Evolutionary conservation across 1,284 basidiomycete genomes (phyloP), one percentile per base, ranked within the genome.

Genomic region (Cryptococcus floricola): DNA sequence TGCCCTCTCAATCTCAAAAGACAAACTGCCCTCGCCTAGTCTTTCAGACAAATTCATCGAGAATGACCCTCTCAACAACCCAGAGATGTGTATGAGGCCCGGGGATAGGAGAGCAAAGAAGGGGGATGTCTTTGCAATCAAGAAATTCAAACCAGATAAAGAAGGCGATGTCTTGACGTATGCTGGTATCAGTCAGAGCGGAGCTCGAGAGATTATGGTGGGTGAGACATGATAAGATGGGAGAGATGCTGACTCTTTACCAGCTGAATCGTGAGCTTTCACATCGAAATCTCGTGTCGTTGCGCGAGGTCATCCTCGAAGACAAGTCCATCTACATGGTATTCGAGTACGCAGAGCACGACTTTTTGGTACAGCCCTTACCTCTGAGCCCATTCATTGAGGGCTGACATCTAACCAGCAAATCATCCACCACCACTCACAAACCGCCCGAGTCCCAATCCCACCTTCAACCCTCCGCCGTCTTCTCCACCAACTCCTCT

Each of bases 131-230:
- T 89, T 92, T 68, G 96, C 95, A 4, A 98, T 98, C 80, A 99
- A 99, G 80, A 99, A 98, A 77, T 98, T 98, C 81, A 99, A 99
- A 75, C 94, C 95, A 0, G 96, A 98, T 80, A 98, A 98, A 75
- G 93, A 96, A 78, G 92, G 92, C 37, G 93, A 96, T 70, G 86
- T 91, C 2, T 79, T 88, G 50, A 91, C 89, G 1, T 98, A 97
- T 74, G 96, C 93, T 8, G 96, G 96, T 5, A 95, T 99, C 69
- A 95, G 91, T 70, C 96, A 98, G 79, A 94, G 90, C 76, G 96
- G 94, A 16, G 61, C 58, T 42, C 54, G 61, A 46, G 61, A 62
- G 43, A 62, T 62, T 28, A 54, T 62, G 61, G 61, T 59, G 39
- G 46, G 57, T 50, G 16, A 19, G 38, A 31, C 8, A 4, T 31